Conservation (phyloP, 441 rosid species). For the Jatropha podagrica region DNA sequence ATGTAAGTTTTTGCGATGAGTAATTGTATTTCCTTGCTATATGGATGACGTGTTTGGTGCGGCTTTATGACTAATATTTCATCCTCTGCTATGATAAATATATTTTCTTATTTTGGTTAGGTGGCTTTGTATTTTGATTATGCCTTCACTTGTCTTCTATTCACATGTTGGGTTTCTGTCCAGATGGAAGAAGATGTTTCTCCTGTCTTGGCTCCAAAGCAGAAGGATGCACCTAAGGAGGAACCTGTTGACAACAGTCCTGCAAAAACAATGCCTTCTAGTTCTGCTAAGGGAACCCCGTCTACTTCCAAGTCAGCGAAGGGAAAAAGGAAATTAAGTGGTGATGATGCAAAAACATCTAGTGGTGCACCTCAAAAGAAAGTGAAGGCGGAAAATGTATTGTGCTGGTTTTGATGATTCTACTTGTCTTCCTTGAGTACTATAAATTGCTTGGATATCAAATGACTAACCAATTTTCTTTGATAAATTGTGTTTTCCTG, state of each 20-base stretch:
- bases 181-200: constrained; percentile 54
- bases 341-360: constrained; percentile 61
- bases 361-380: constrained; percentile 67
- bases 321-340: constrained; percentile 81
- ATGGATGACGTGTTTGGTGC: background rate
- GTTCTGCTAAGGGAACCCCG: constrained; percentile 64
- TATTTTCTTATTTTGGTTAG: background rate
- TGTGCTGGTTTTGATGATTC: constrained; percentile 17
- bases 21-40: constrained; percentile 9
- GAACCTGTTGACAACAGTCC: constrained; percentile 78
- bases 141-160: background rate
- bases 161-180: constrained; percentile 16
- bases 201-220: constrained; percentile 59
- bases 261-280: constrained; percentile 59
- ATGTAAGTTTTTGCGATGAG: constrained; percentile 45
- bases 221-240: constrained; percentile 68
- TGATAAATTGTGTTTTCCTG: constrained; percentile 17
- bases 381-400: constrained; percentile 80
- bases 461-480: background rate
- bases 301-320: constrained; percentile 72
- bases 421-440: background rate
- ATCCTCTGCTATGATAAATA: background rate
- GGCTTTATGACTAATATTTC: background rate
- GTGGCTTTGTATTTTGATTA: background rate
- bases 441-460: background rate